phyloP scores from a whole-genome alignment of 257 asterid genomes.

The Cordia subcordata region DNA sequence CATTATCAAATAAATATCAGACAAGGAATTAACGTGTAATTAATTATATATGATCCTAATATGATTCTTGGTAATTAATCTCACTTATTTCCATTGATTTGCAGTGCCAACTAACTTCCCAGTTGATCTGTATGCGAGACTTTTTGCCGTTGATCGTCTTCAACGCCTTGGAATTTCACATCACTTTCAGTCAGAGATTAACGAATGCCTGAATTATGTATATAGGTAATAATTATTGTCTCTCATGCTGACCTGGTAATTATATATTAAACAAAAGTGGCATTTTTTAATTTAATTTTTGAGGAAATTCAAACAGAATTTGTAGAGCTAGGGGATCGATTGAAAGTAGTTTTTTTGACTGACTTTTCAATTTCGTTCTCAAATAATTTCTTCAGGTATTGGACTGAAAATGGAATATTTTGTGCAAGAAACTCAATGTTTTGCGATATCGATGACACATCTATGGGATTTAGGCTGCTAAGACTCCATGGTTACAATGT shows the following conservation, averaged over 20 bases:
- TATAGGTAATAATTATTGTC: conserved; percentile 30
- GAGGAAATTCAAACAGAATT: no score
- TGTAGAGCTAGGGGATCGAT: no score
- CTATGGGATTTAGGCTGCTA: conserved; percentile 49
- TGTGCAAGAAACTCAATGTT: conserved; percentile 32
- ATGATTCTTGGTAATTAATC: no score
- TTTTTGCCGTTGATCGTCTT: conserved; percentile 53
- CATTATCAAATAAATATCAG: no score
- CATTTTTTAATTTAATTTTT: no score
- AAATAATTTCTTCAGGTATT: conserved; percentile 23
- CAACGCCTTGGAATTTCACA: conserved; percentile 56
- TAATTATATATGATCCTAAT: no score
- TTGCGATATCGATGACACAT: conserved; percentile 43
- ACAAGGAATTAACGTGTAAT: no score
- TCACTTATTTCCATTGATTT: background rate
- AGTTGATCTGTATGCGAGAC: conserved; percentile 42
- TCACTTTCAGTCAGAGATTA: conserved; percentile 32
- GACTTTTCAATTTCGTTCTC: no score
- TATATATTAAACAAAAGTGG: no score
- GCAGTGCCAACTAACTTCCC: conserved; percentile 49
- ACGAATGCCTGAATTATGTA: conserved; percentile 27
- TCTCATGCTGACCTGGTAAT: no score
- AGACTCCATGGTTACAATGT: conserved; percentile 40
- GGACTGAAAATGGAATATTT: conserved; percentile 45
- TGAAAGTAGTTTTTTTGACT: no score